Evolutionary conservation across 1,284 basidiomycete genomes (phyloP), one percentile per base, ranked within the genome.

Genomic region (Fomes fomentarius): DNA sequence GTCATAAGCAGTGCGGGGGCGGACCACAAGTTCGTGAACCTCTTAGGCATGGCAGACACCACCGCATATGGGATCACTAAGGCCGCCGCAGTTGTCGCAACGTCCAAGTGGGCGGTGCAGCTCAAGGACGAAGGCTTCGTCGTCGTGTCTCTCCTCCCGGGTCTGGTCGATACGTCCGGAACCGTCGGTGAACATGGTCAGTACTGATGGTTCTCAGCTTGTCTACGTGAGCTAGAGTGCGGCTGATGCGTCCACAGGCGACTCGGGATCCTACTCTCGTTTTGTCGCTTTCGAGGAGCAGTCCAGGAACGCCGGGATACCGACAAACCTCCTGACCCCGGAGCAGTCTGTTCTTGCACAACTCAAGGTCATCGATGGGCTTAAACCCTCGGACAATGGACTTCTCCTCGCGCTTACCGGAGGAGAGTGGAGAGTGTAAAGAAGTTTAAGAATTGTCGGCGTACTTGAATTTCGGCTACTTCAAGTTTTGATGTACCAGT

Each of bases 31-130:
- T 55, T 71, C 28, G 67, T 62, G 15, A 40, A 66, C 21, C 41
- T 40, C 4, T 31, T 50, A 21, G 63, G 57, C 17, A 31, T 60
- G 4, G 21, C 50, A 1, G 49, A 24, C 39, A 31, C 47, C 14
- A 52, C 62, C 2, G 64, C 74, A 12, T 77, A 77, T 61, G 53
- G 63, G 12, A 65, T 72, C 12, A 69, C 70, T 25, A 76, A 76
- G 60, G 70, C 72, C 1, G 75, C 71, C 2, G 41, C 71, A n/a
- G 71, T 76, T 49, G 69, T 78, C 67, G 72, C 66, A 28, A 65
- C 69, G 15, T 69, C 66, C 26, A 76, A 78, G 56, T 78, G 71
- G 53, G 73, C 76, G 4, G 59, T 62, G 4, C 51, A 66, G 33
- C 67, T 69, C 50, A 65, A 66, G 47, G 42, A 58, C 8, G 72